Evolutionary conservation across 768 basidiomycete genomes (phyloP), one percentile per base, ranked within the genome.

Genomic region (Podaxis rugospora): DNA sequence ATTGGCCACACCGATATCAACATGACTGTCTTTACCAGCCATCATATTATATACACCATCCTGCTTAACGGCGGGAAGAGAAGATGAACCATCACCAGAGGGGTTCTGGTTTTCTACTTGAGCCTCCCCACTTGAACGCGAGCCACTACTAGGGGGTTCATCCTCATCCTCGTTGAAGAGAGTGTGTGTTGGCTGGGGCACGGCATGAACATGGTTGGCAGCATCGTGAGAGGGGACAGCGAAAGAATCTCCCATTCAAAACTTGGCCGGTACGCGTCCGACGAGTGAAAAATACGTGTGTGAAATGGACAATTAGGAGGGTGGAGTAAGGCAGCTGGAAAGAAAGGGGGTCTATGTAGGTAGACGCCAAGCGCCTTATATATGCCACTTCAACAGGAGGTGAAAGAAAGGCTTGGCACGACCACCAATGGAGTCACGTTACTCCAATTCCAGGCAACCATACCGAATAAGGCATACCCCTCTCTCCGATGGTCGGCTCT

Each of bases 121-220:
- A 74, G 71, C 25, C 65, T 68, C 39, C 70, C 72, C 27, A 70
- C 62, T 63, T 25, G 68, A 64, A 66, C 50, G 62, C 56, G 66
- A 66, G 65, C 73, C 71, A 74, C 72, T 76, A 77, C 74, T 76
- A 76, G 76, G 76, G 65, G 76, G 76, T 70, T 77, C 75, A 42
- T 78, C 76, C 62, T 77, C 76, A 62, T 78, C 76, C 74, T 78
- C 77, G 62, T 69, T 65, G 68, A 65, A 50, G 72, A 61, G 57
- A 69, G 63, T 55, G 72, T 64, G 63, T 55, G 72, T 64, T 69
- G 73, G 70, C 67, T 72, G 73, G 46, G 71, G 70, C 66, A 74
- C 67, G 62, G 64, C 67, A 61, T 64, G 67, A 50, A 53, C 23
- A 61, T 64, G 53, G 25, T 36, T 7, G 40, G 40, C 49, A 62